phyloP scores from a whole-genome alignment of 2,329 filamentous ascomycete genomes.

The Aspergillus phoenicis region DNA sequence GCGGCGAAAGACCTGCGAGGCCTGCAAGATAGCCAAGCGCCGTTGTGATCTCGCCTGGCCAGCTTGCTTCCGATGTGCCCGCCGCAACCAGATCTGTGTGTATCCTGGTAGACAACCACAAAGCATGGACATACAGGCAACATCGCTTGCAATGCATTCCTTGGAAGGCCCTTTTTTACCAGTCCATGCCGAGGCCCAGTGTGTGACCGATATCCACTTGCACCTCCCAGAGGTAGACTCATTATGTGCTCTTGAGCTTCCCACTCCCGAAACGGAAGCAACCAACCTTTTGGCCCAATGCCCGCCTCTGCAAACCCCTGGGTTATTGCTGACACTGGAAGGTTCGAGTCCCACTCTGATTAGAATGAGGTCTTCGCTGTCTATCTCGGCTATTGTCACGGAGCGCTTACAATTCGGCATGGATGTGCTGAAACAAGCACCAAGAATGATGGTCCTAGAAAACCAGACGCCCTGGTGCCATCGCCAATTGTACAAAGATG shows the following conservation, averaged over 20 bases:
- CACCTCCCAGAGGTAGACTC: neutral
- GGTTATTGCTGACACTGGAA: neutral
- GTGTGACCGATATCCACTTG: neutral
- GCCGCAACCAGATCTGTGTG: slow-evolving; percentile 52
- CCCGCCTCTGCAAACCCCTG: neutral
- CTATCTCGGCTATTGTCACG: slow-evolving; percentile 25
- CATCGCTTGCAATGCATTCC: neutral
- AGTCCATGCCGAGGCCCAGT: neutral
- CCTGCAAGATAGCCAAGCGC: slow-evolving; percentile 61
- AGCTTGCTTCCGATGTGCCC: slow-evolving; percentile 56
- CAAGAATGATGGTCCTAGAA: slow-evolving; percentile 51
- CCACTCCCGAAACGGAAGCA: neutral
- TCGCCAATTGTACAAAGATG: slow-evolving; percentile 52
- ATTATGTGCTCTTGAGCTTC: neutral
- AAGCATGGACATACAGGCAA: slow-evolving; percentile 7
- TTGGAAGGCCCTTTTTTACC: slow-evolving; percentile 1
- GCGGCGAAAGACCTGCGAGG: slow-evolving; percentile 58
- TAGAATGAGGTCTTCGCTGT: slow-evolving; percentile 11
- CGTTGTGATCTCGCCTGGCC: slow-evolving; percentile 58
- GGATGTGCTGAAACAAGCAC: slow-evolving; percentile 49
- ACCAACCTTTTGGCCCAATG: neutral
- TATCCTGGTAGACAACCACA: slow-evolving; percentile 42
- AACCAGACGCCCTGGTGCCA: slow-evolving; percentile 59
- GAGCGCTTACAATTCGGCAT: slow-evolving; percentile 42
- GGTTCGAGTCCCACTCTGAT: neutral